Base-by-base conservation (phyloP, 2,329 filamentous ascomycete genomes). In the Alternaria arbusti region DNA sequence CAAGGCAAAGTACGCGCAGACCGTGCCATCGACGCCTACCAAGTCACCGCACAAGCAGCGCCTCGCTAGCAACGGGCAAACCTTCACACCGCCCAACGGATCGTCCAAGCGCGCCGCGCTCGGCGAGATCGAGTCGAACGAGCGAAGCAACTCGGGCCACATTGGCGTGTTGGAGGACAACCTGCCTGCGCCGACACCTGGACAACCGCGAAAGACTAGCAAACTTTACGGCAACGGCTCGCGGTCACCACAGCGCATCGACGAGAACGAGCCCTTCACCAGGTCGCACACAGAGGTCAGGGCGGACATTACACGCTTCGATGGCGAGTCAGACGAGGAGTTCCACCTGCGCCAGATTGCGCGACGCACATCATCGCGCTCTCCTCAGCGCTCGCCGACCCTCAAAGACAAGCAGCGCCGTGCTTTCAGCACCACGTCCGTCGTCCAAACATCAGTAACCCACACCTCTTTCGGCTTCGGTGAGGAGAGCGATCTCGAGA, bases 111-210 rank as follows among this genome's bases (percentile, higher is more conserved):
- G 96, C 61, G 89, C 93, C 30, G 94, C 96, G 4, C 88, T 99
- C n/a, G 94, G 95, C 57, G 96, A 99, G 81, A 92, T 99, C 66
- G 93, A 96, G 73, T 88, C 92, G 68, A 97, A 97, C 64, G 88
- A 89, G 70, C 83, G 83, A 61, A 76, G 79, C 47, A 81, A 78
- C 12, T 70, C 74, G 17, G 78, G 80, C 23, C 72, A 87, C 70
- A 85, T 88, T 68, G 86, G 88, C 54, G 86, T 89, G n/a, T 88
- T 92, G 75, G 94, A 97, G 68, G 94, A 97, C 77, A 96, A 96
- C 72, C 87, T 99, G 6, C 96, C 96, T 3, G 95, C 94, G 0
- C 96, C 96, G 4, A 99, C 96, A 5, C 96, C 96, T 0, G 96
- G 96, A 3, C 96, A 99, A 79, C 96, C 96, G 26, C 89, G 96